Percentiles rank a stretch among this genome's conserved stretches.
Conservation (phyloP, 371 early-diverging fungal species). For the Mucor plumbeus region DNA sequence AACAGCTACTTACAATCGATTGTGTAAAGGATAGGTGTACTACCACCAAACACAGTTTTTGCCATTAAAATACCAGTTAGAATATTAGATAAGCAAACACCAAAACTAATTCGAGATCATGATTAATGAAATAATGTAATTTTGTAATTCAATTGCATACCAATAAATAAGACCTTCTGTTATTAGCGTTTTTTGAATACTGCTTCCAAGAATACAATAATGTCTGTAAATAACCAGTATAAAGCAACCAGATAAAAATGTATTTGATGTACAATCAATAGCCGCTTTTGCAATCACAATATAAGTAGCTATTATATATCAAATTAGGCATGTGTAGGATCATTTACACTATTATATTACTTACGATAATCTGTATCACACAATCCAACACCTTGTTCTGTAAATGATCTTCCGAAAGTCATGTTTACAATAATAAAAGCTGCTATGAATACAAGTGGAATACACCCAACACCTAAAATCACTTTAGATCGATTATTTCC, state of each 20-base stretch:
- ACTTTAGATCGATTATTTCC: conserved; percentile 47
- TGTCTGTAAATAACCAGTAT: conserved; percentile 50
- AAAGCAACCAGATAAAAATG: conserved; percentile 48
- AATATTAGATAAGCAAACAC: conserved; percentile 53
- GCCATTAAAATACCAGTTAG: conserved; percentile 45
- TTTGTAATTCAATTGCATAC: conserved; percentile 17
- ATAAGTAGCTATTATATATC: conserved; percentile 25
- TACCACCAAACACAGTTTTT: conserved; percentile 40
- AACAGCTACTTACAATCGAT: conserved; percentile 45
- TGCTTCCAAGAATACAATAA: conserved; percentile 41
- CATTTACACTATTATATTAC: background rate
- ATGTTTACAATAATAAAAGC: conserved; percentile 44
- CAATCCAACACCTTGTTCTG: conserved; percentile 21
- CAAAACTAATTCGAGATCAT: conserved; percentile 32
- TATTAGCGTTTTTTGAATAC: conserved; percentile 45
- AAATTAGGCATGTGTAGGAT: background rate
- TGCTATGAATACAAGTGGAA: conserved; percentile 37
- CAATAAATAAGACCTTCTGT: conserved; percentile 51
- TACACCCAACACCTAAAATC: conserved; percentile 33
- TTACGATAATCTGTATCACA: conserved; percentile 47
- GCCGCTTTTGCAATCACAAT: conserved; percentile 45
- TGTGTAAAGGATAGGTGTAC: conserved; percentile 49
- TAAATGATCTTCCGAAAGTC: conserved; percentile 38
- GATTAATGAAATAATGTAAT: background rate
- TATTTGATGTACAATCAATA: conserved; percentile 48